phyloP scores from a whole-genome alignment of 768 basidiomycete genomes.

The Suillus hirtellus region DNA sequence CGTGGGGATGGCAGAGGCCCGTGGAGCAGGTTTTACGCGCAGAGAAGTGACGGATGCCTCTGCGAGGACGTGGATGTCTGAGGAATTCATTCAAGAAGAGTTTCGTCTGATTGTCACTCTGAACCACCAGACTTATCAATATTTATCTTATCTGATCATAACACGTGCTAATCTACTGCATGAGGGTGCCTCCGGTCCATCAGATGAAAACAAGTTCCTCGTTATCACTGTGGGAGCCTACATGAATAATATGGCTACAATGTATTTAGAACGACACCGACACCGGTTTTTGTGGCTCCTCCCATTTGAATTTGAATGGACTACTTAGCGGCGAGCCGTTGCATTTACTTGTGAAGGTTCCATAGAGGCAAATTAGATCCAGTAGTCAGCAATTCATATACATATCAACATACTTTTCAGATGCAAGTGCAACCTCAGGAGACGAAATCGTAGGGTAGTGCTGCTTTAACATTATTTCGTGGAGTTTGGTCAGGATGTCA shows the following conservation, averaged over 20 bases:
- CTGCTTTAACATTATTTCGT: conserved; percentile 10
- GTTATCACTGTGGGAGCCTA: neutral
- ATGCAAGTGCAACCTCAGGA: too few species aligned
- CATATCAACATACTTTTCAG: neutral
- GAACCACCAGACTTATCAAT: neutral
- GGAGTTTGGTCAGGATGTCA: conserved; percentile 11
- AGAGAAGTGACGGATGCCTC: conserved; percentile 17
- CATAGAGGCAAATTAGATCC: neutral
- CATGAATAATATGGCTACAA: neutral
- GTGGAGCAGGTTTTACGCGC: conserved; percentile 53
- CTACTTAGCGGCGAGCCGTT: neutral
- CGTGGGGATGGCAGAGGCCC: conserved; percentile 44
- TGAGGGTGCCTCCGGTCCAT: neutral
- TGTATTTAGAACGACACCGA: neutral
- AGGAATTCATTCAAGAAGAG: neutral
- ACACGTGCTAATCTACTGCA: neutral
- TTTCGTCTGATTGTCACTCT: neutral
- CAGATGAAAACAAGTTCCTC: neutral
- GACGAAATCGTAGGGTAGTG: conserved; percentile 3
- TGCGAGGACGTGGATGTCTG: conserved; percentile 23
- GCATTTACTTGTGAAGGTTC: neutral
- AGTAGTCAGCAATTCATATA: neutral
- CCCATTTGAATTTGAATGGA: neutral
- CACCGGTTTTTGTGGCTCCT: neutral
- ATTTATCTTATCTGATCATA: neutral